Percentiles rank a stretch among this genome's conserved stretches.
Evolutionary conservation across 805 yeast species (phyloP).

Genomic region (Sungouiella thailandica): DNA sequence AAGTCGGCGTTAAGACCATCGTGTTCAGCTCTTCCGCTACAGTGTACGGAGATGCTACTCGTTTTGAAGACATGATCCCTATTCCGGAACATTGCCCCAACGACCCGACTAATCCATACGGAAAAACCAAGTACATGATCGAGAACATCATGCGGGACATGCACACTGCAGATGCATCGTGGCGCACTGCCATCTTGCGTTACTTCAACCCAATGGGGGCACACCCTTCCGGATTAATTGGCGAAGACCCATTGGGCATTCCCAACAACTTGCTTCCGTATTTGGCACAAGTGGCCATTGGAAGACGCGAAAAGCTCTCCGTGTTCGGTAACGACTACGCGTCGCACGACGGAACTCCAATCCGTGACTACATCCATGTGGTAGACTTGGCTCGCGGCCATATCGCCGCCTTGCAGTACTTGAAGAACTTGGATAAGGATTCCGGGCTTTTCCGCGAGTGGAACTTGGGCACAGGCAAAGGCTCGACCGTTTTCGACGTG

Average conservation of each 20-base stretch:
- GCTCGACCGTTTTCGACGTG: conserved; percentile 74
- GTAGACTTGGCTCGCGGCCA: conserved; percentile 78
- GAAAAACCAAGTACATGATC: conserved; percentile 62
- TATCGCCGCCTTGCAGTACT: conserved; percentile 60
- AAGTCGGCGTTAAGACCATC: conserved; percentile 42
- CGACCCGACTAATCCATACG: conserved; percentile 75
- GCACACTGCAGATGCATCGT: conserved; percentile 37
- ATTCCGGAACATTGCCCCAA: conserved; percentile 75
- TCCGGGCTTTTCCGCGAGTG: conserved; percentile 64
- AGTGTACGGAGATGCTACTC: conserved; percentile 76
- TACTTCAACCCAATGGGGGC: conserved; percentile 87
- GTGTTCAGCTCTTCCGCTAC: conserved; percentile 81
- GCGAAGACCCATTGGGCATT: conserved; percentile 75
- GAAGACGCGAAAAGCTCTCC: conserved; percentile 58
- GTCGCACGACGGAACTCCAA: conserved; percentile 74
- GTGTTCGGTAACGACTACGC: conserved; percentile 71
- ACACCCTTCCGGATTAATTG: conserved; percentile 74
- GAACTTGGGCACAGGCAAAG: conserved; percentile 80
- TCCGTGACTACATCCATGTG: conserved; percentile 78
- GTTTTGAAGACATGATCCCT: conserved; percentile 68
- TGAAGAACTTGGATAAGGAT: conserved; percentile 26
- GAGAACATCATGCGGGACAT: conserved; percentile 59
- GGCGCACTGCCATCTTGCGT: conserved; percentile 61
- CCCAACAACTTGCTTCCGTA: conserved; percentile 75
- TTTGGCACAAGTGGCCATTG: conserved; percentile 74